Base-by-base conservation (phyloP, 2,329 filamentous ascomycete genomes). In the Exophiala bonariae region DNA sequence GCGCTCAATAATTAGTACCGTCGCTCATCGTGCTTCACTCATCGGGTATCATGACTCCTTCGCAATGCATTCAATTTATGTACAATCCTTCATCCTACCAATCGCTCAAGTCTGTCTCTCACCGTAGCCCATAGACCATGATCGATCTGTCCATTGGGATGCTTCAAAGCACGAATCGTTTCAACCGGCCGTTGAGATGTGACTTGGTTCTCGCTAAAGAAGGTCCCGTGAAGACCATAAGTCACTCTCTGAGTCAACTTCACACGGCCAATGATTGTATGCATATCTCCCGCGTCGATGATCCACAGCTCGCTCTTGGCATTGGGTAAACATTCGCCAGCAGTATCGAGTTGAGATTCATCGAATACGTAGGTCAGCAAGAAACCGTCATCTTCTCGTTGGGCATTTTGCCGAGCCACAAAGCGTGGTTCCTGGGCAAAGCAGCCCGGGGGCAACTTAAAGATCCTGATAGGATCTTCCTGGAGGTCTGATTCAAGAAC, bases 331-430 rank as follows among this genome's bases (percentile, higher is more conserved):
- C 76, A 79, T 31, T 74, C 66, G 0, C 76, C 79, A 0, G 65
- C 46, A 1, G 65, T 60, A n/a, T 81, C 72, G 0, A 87, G 67
- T 59, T 87, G 83, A 1, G 73, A 70, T 57, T 87, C 85, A 52
- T 88, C 81, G 52, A 88, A 88, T 1, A 84, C 82, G 54, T 86
- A 87, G 36, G 80, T 83, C 3, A 88, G 66, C 1, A 87, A 67
- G 66, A 77, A 87, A 0, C 85, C 85, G 53, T 84, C 81, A 55
- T 87, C 83, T 61, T 88, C 85, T 1, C 56, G 61, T 1, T 35
- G 48, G 0, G 68, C 63, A 9, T 64, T 55, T 1, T 55, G 35
- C 1, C 76, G 66, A 3, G 82, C 68, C 3, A 88, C 75, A 50
- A 88, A 88, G 1, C 80, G 75, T 1, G 83, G 78, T 63, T 87